Evolutionary conservation across 1,139 yeast genomes (phyloP).

Genomic region (Geotrichum klebahnii): DNA sequence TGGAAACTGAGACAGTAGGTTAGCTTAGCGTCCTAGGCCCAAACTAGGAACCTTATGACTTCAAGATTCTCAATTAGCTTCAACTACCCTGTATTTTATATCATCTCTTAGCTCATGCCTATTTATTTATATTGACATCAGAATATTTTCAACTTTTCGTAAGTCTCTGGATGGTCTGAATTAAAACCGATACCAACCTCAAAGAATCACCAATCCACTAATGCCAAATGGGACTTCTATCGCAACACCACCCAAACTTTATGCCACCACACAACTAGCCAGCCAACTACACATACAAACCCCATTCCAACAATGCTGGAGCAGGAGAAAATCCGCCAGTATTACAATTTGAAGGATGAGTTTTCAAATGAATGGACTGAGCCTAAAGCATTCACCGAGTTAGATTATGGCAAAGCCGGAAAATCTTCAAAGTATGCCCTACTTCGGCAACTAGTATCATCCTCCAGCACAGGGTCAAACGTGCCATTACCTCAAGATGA

Average conservation of each 20-base stretch:
- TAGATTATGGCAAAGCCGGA: constrained; percentile 17
- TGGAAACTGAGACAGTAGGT: no score
- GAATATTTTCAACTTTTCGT: no score
- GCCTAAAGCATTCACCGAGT: constrained; percentile 15
- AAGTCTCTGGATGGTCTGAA: no score
- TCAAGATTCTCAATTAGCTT: no score
- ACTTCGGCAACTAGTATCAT: constrained; percentile 30
- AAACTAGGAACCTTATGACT: no score
- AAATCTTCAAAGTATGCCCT: constrained; percentile 27
- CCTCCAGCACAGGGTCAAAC: constrained; percentile 24
- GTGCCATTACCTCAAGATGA: constrained; percentile 35
- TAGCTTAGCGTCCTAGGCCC: no score
- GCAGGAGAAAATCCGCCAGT: constrained; percentile 19
- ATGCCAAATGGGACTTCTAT: neutral
- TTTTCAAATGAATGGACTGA: constrained; percentile 34
- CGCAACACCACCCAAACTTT: neutral
- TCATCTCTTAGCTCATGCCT: no score
- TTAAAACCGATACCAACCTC: no score
- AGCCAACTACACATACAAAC: neutral
- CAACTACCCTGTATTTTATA: no score
- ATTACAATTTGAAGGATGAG: constrained; percentile 34
- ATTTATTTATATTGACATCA: no score
- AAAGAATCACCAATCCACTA: no score
- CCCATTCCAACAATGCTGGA: constrained; percentile 11
- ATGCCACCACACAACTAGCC: neutral